Evolutionary conservation across 2,329 filamentous ascomycete species (phyloP).

Genomic region (Fusarium citri): DNA sequence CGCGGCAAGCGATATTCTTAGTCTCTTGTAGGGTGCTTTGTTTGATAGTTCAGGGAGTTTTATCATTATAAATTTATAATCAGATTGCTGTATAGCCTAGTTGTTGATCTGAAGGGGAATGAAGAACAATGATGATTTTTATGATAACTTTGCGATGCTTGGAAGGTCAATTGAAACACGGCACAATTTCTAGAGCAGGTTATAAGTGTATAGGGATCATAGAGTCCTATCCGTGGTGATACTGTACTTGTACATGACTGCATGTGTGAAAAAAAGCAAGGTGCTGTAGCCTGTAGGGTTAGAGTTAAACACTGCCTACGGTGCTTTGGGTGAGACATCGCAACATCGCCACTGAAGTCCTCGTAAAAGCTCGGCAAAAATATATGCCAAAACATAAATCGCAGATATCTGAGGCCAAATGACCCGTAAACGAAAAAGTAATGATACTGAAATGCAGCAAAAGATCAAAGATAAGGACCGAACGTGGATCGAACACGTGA

Average conservation of each 20-base stretch:
- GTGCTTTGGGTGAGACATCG: not conserved
- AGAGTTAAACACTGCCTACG: not conserved
- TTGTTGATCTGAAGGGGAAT: no score
- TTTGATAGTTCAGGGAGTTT: not conserved
- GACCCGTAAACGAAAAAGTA: not conserved
- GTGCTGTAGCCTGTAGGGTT: not conserved
- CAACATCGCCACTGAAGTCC: not conserved
- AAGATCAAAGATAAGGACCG: slow-evolving; percentile 26
- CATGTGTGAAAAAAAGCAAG: not conserved
- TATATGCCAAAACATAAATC: not conserved
- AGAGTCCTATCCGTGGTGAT: not conserved
- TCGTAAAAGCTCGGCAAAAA: not conserved
- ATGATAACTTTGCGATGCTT: no score
- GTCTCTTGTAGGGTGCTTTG: slow-evolving; percentile 46
- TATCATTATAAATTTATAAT: not conserved
- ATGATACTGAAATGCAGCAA: not conserved
- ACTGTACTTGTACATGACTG: not conserved
- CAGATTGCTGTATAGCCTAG: not conserved
- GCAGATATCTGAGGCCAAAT: no score
- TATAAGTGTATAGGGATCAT: not conserved
- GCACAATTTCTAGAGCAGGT: not conserved
- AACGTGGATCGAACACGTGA: slow-evolving; percentile 42
- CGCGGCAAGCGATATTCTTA: slow-evolving; percentile 51
- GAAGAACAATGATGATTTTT: not conserved
- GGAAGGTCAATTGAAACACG: not conserved